Evolutionary conservation across 805 yeast genomes (phyloP).

Genomic region (Candida chauliodis): DNA sequence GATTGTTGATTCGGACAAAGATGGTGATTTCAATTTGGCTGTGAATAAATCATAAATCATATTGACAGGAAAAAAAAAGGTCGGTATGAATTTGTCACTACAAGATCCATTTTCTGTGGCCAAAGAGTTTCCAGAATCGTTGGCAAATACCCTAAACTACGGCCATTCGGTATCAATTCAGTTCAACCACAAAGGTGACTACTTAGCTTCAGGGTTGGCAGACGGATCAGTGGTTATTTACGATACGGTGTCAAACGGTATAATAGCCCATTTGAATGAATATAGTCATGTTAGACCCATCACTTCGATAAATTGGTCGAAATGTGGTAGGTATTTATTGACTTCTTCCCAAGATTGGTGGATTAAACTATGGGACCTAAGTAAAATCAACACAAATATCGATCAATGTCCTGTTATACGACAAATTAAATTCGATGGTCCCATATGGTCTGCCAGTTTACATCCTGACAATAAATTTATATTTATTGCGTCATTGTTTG

Average conservation of each 20-base stretch:
- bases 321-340: conserved; percentile 63
- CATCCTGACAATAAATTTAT: conserved; percentile 45
- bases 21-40: conserved; percentile 7
- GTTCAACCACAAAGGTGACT: conserved; percentile 76
- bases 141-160: conserved; percentile 65
- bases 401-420: conserved; percentile 33
- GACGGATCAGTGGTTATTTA: conserved; percentile 73
- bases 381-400: conserved; percentile 18
- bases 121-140: conserved; percentile 84
- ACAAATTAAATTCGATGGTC: conserved; percentile 55
- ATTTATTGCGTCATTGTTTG: conserved; percentile 64
- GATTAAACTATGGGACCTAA: conserved; percentile 76
- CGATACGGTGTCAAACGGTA: conserved; percentile 66
- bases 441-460: conserved; percentile 67
- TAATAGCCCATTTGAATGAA: conserved; percentile 48
- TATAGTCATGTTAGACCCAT: conserved; percentile 68
- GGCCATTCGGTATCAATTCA: conserved; percentile 65
- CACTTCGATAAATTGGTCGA: conserved; percentile 74
- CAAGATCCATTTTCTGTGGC: conserved; percentile 90
- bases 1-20: background rate
- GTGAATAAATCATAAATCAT: conserved; percentile 9
- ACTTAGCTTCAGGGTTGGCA: conserved; percentile 73
- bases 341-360: conserved; percentile 81
- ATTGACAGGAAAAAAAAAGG: background rate
- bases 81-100: conserved; percentile 68